Evolutionary conservation across 1,284 basidiomycete species (phyloP), one percentile per base, ranked within the genome.

Genomic region (Volvariella surrecta): DNA sequence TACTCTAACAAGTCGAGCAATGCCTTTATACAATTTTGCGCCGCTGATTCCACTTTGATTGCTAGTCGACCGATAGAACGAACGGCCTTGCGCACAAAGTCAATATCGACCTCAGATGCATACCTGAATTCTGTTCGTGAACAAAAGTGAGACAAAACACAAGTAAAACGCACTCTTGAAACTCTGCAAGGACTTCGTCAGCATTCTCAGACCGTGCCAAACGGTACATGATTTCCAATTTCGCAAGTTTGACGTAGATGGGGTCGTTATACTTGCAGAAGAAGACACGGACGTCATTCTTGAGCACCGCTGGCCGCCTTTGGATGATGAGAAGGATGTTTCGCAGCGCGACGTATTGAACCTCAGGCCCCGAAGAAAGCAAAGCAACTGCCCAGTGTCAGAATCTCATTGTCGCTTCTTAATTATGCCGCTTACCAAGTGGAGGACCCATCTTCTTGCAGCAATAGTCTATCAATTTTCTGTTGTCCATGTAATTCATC

Each of bases 211-310:
- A 85, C 39, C 85, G 82, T 10, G 92, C 90, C 18, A 99, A 72
- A 13, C 96, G 80, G 61, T 98, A 96, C 84, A 99, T 98, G 56
- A 99, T 98, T 61, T 99, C 96, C 45, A 99, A 73, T 59, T 99
- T 99, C 43, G 94, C 94, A 30, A 99, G 76, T 62, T 99, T 99
- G 64, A 99, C 92, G 62, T 99, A 99, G 50, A 96, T 92, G 1
- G 96, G 96, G 58, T 99, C 96, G 59, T 98, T 99, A 66, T 99
- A 99, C 64, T 98, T 99, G 83, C 94, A 98, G 67, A 99, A 99
- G 67, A 99, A 99, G 16, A 97, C 92, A 51, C 93, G 89, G 61
- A 99, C 94, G 58, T 99, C 95, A 62, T 97, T 96, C 62, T 91
- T 88, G 41, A 99, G 71, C 11, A 99, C 90, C 32, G 84, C 67